Evolutionary conservation across 2,329 filamentous ascomycete species (phyloP).

Genomic region (Colletotrichum cordylinicola): DNA sequence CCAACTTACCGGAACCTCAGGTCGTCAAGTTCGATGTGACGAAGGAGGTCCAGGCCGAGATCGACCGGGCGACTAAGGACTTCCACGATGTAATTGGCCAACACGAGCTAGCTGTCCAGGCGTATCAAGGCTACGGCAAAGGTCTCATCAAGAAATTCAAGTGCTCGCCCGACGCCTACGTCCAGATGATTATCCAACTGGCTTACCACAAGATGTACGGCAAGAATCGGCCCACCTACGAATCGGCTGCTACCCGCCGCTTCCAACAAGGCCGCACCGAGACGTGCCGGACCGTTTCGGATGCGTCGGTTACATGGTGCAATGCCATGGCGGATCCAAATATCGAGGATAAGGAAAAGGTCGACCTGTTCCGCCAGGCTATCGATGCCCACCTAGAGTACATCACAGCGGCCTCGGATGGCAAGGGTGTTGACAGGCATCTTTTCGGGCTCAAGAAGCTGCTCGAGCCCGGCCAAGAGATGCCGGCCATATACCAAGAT

Average conservation of each 20-base stretch:
- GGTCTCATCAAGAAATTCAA: slow-evolving; percentile 99
- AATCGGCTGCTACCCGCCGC: slow-evolving; percentile 91
- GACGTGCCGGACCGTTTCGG: slow-evolving; percentile 90
- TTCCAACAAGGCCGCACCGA: slow-evolving; percentile 98
- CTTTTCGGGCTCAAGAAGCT: slow-evolving; percentile 97
- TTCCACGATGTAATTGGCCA: slow-evolving; percentile 82
- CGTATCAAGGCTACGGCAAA: slow-evolving; percentile 98
- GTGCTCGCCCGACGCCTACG: slow-evolving; percentile 95
- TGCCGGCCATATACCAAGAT: slow-evolving; percentile 86
- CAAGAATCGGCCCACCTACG: slow-evolving; percentile 96
- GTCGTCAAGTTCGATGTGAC: slow-evolving; percentile 81
- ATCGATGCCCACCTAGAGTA: slow-evolving; percentile 86
- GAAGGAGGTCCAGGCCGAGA: slow-evolving; percentile 75
- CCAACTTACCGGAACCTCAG: slow-evolving; percentile 81
- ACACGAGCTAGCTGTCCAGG: slow-evolving; percentile 92
- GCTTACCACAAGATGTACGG: slow-evolving; percentile 99
- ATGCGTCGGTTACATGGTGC: slow-evolving; percentile 92
- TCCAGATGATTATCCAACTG: slow-evolving; percentile 98
- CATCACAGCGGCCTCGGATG: slow-evolving; percentile 87
- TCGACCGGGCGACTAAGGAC: slow-evolving; percentile 78
- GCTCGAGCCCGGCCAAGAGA: slow-evolving; percentile 77
- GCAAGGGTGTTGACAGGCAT: slow-evolving; percentile 93
- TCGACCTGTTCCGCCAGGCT: slow-evolving; percentile 82
- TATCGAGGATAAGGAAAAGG: slow-evolving; percentile 67
- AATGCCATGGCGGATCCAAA: slow-evolving; percentile 78